Base-by-base conservation (phyloP, 768 basidiomycete genomes). In the Calvatia gigantea region DNA sequence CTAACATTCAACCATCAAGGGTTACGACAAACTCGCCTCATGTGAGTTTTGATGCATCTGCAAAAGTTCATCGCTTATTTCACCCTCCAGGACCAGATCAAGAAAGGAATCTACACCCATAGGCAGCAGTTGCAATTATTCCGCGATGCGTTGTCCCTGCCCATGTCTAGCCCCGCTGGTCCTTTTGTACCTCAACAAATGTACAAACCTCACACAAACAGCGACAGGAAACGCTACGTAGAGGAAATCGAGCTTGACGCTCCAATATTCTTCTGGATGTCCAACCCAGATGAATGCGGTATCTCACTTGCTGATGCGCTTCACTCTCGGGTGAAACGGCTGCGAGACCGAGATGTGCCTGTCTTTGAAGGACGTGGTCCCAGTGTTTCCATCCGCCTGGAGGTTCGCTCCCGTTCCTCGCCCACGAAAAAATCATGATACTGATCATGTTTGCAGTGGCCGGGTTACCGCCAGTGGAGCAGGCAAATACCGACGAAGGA, bases 401-500 rank as follows among this genome's bases (percentile, higher is more conserved):
- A 89, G 76, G 89, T 85, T 61, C 62, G 79, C 51, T 52, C 21
- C 48, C 33, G 32, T 39, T 32, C 35, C 44, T 29, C 43, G 9
- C 9, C 31, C 51, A 32, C 23, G 9, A 23, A 43, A 43, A 28
- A 33, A 39, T 15, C 47, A 41, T 42, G 29, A 37, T 33, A 42
- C 47, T 49, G 37, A 56, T 48, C 41, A 32, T 46, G 21, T 21
- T 56, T 21, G 23, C 57, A 91, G 89, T 91, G 89, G 89, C 88
- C 87, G 4, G 87, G 89, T 1, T 91, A 91, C 61, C 73, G 81
- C 28, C 78, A 82, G 43, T 91, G 87, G 87, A 87, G 84, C 54
- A 79, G 86, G 53, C 89, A 91, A 65, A 91, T 91, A 58, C 89
- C 89, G 6, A 91, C 89, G 1, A 83, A 84, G 67, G 89, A 91